These are phyloP conservation scores for Hypoxylon sp. DNA, from an alignment of 2,329 filamentous ascomycete species.

Conservation along the genomic window DNA sequence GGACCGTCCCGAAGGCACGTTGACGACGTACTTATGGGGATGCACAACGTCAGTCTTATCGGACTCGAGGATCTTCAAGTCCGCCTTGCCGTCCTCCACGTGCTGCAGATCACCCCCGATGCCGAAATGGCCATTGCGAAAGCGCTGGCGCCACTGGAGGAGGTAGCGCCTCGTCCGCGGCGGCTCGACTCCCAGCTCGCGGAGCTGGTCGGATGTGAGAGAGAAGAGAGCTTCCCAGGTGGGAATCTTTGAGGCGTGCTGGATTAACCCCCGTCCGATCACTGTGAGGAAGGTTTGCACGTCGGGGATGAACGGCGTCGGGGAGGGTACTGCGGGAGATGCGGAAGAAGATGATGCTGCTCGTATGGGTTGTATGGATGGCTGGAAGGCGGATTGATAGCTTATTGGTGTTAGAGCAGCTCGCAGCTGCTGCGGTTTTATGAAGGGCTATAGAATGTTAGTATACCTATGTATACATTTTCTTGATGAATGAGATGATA, in stretches of 20 bases:
- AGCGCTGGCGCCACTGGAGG: slow-evolving; percentile 86
- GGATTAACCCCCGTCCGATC: slow-evolving; percentile 86
- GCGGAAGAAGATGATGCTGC: slow-evolving; percentile 10
- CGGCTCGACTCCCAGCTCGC: slow-evolving; percentile 86
- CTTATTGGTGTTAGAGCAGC: slow-evolving; percentile 23
- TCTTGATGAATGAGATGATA: too few species aligned
- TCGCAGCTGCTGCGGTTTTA: slow-evolving; percentile 44
- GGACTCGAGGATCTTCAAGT: slow-evolving; percentile 47
- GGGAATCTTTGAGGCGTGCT: slow-evolving; percentile 85
- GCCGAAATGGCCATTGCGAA: slow-evolving; percentile 78
- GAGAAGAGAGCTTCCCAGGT: slow-evolving; percentile 92
- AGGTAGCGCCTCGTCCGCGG: slow-evolving; percentile 84
- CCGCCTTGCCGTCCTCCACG: slow-evolving; percentile 62
- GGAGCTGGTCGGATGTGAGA: slow-evolving; percentile 78
- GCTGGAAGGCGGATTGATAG: slow-evolving; percentile 6
- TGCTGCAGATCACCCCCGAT: slow-evolving; percentile 82
- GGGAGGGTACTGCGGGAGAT: slow-evolving; percentile 61
- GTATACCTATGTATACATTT: background rate
- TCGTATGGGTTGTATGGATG: slow-evolving; percentile 13
- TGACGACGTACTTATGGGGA: slow-evolving; percentile 63
- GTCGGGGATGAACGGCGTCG: slow-evolving; percentile 88
- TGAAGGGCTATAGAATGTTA: slow-evolving; percentile 37
- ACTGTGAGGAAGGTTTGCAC: slow-evolving; percentile 85
- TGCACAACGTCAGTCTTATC: slow-evolving; percentile 43
- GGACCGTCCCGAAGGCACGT: slow-evolving; percentile 59